Evolutionary conservation across 78 protist species (phyloP).

Genomic region (Ministeria vibrans): DNA sequence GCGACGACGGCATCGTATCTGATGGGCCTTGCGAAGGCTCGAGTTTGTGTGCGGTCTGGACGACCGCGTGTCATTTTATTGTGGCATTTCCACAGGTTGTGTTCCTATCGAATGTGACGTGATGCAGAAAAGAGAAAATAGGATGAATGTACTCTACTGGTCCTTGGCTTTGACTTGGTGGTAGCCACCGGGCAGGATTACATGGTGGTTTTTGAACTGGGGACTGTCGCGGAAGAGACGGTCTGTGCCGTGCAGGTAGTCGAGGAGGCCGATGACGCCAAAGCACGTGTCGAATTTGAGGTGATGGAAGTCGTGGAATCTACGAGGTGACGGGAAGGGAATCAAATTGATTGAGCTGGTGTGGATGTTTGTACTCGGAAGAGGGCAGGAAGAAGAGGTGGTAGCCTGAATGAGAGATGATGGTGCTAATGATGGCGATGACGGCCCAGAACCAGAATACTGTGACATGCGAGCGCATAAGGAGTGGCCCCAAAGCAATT

Average conservation of each 20-base stretch:
- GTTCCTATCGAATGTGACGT: no score
- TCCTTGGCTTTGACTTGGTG: no score
- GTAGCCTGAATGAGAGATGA: constrained; percentile 8
- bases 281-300: neutral
- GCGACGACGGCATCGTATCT: no score
- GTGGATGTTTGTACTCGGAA: neutral
- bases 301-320: constrained; percentile 18
- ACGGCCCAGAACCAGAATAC: neutral
- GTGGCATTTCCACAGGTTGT: no score
- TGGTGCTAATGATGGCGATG: constrained; percentile 2
- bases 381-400: constrained; percentile 10
- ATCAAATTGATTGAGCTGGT: neutral
- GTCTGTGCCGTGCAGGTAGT: constrained; percentile 8
- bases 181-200: no score
- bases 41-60: no score
- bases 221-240: neutral
- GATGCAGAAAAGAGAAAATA: no score
- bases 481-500: neutral
- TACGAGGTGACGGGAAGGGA: neutral
- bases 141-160: no score
- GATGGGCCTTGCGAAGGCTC: no score
- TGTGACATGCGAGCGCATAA: constrained; percentile 6
- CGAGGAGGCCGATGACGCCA: constrained; percentile 13
- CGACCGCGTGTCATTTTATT: no score
- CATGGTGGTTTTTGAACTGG: constrained; percentile 4